These are phyloP conservation scores for Diatrype stigma DNA, from an alignment of 2,329 filamentous ascomycete species.

Conservation along the genomic window DNA sequence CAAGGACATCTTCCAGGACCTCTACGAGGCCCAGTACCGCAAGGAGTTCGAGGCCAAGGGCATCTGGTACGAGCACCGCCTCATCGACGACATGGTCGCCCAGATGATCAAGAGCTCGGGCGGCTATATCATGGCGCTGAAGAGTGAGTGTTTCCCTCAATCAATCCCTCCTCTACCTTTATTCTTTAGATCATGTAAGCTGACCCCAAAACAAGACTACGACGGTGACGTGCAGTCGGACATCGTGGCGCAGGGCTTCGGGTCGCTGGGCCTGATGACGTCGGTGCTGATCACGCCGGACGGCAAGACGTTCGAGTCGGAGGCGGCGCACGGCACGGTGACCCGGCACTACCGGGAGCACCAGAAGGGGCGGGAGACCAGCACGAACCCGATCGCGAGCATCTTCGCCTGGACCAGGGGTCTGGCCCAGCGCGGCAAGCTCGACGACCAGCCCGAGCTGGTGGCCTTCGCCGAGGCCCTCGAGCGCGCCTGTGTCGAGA, in stretches of 20 bases:
- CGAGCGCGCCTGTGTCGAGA: conserved; percentile 90
- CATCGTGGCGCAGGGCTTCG: conserved; percentile 96
- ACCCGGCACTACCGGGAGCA: conserved; percentile 98
- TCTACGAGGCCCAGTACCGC: conserved; percentile 86
- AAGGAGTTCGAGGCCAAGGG: conserved; percentile 82
- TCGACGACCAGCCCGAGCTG: conserved; percentile 89
- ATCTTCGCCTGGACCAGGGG: conserved; percentile 99
- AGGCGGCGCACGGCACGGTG: conserved; percentile 96
- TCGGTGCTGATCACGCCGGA: conserved; percentile 95
- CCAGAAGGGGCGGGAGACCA: conserved; percentile 96
- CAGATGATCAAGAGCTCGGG: conserved; percentile 99
- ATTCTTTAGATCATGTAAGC: not conserved
- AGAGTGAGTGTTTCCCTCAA: conserved; percentile 60
- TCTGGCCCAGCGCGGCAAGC: conserved; percentile 84
- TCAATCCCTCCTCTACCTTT: not conserved
- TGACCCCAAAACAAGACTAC: conserved; percentile 63
- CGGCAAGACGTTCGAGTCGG: conserved; percentile 94
- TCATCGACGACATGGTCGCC: conserved; percentile 99
- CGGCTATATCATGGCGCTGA: conserved; percentile 95
- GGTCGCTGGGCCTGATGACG: conserved; percentile 97
- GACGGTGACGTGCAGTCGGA: conserved; percentile 99
- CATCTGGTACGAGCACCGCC: conserved; percentile 98
- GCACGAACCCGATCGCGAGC: conserved; percentile 96
- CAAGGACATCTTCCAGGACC: conserved; percentile 99
- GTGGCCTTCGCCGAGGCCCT: conserved; percentile 87